Conservation (phyloP, 345 rosid genomes). For the Hevea brasiliensis region DNA sequence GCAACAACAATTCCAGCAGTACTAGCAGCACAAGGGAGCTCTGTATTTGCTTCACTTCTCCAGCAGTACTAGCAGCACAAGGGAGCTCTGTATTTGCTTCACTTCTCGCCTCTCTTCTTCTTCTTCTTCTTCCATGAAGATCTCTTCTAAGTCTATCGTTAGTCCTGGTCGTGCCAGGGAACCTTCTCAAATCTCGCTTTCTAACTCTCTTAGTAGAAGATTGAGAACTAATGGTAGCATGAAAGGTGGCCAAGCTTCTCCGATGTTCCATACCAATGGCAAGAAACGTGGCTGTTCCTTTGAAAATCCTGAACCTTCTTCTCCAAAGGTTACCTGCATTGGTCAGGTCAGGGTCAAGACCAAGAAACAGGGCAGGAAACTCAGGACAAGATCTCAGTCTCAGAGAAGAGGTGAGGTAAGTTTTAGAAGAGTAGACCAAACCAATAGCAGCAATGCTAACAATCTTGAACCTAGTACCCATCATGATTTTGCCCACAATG, state of each 20-base stretch:
- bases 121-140: constrained; percentile 89
- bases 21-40: constrained; percentile 46
- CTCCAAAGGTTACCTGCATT: constrained; percentile 96
- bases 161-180: constrained; percentile 67
- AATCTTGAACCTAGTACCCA: constrained; percentile 14
- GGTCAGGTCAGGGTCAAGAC: constrained; percentile 98
- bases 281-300: constrained; percentile 63
- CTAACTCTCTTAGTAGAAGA: constrained; percentile 76
- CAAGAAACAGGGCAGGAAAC: constrained; percentile 81
- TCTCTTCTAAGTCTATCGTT: constrained; percentile 71
- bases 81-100: constrained; percentile 84
- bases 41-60: constrained; percentile 86
- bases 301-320: constrained; percentile 84
- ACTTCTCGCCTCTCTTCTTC: constrained; percentile 78
- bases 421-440: constrained; percentile 55
- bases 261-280: constrained; percentile 66
- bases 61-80: constrained; percentile 26
- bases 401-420: constrained; percentile 69
- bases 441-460: neutral
- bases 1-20: constrained; percentile 34
- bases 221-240: constrained; percentile 70
- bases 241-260: constrained; percentile 77
- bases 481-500: constrained; percentile 4
- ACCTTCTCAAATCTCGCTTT: constrained; percentile 73
- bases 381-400: constrained; percentile 63